phyloP scores from a whole-genome alignment of 202 grass and related monocot species.

The Sporobolus alterniflorus region DNA sequence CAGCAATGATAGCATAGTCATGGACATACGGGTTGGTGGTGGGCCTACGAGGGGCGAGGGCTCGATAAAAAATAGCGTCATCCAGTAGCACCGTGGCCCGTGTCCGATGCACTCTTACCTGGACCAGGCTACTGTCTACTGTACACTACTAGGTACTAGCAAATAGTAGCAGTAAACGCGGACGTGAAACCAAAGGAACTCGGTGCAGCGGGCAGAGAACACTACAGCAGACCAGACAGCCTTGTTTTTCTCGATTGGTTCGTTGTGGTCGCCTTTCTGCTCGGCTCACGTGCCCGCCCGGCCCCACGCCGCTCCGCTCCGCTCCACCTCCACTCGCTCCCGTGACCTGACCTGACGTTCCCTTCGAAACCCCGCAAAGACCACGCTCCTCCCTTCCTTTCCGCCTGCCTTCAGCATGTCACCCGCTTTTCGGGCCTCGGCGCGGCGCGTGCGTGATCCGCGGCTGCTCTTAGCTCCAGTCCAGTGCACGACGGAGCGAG shows the following conservation, averaged over 20 bases:
- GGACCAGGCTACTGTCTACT: constrained; percentile 30
- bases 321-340: background rate
- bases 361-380: constrained; percentile 63
- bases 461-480: background rate
- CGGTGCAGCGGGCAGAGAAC: background rate
- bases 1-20: background rate
- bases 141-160: no score
- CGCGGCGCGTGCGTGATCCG: background rate
- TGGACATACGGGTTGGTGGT: constrained; percentile 10
- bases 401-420: background rate
- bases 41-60: background rate
- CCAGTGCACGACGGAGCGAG: background rate
- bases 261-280: constrained; percentile 38
- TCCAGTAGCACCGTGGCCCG: background rate
- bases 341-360: constrained; percentile 33
- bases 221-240: background rate
- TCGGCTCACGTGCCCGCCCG: constrained; percentile 27
- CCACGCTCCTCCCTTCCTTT: constrained; percentile 3
- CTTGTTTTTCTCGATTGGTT: background rate
- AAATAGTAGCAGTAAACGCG: constrained; percentile 11
- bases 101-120: background rate
- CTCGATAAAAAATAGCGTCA: background rate
- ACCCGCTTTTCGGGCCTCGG: background rate
- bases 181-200: constrained; percentile 56
- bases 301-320: constrained; percentile 1